Evolutionary conservation across 2,329 filamentous ascomycete genomes (phyloP).

Genomic region (Verruconis gallopava): DNA sequence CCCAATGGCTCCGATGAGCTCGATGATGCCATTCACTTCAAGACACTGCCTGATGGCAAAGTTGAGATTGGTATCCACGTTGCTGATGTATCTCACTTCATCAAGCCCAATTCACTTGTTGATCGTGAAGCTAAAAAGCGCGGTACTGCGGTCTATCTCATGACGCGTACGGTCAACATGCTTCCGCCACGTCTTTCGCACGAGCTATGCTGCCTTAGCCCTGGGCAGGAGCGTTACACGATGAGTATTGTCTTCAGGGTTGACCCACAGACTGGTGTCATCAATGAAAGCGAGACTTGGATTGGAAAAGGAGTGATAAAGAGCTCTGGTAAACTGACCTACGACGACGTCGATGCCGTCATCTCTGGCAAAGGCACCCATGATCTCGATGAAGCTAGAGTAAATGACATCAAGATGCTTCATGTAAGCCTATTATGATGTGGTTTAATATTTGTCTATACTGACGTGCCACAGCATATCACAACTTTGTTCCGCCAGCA

Average conservation of each 20-base stretch:
- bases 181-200: constrained; percentile 74
- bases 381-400: constrained; percentile 51
- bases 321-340: constrained; percentile 73
- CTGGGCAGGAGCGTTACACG: constrained; percentile 79
- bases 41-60: constrained; percentile 67
- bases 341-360: constrained; percentile 75
- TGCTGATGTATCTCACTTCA: constrained; percentile 88
- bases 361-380: constrained; percentile 51
- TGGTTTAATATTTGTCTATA: neutral
- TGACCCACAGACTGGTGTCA: constrained; percentile 62
- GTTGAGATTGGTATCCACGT: constrained; percentile 94
- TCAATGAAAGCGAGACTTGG: constrained; percentile 81
- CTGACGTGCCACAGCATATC: constrained; percentile 50
- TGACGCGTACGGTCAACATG: constrained; percentile 80
- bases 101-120: constrained; percentile 89
- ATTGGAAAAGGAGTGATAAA: constrained; percentile 89
- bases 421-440: constrained; percentile 39
- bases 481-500: constrained; percentile 83
- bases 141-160: constrained; percentile 86
- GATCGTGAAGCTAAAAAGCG: constrained; percentile 97
- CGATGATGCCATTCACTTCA: constrained; percentile 87
- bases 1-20: constrained; percentile 78
- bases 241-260: constrained; percentile 90
- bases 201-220: constrained; percentile 76
- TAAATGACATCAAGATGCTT: constrained; percentile 69